Evolutionary conservation across 2,329 filamentous ascomycete genomes (phyloP).

Genomic region (Pseudogymnoascus sp.): DNA sequence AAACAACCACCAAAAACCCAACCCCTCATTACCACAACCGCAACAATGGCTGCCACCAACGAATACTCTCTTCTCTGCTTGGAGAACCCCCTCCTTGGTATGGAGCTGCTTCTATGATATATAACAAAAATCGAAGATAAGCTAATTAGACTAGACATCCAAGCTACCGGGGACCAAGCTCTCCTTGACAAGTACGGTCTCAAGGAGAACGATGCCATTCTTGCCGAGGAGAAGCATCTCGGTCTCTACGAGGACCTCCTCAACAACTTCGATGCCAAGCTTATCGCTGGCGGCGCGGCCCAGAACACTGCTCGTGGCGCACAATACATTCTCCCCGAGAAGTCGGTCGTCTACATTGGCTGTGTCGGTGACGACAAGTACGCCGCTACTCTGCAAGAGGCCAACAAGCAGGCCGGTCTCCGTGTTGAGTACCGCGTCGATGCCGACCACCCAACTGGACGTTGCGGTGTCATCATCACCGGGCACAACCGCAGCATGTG

Average conservation of each 20-base stretch:
- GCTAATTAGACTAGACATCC: conserved; percentile 59
- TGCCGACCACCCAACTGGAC: conserved; percentile 72
- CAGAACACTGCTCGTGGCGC: conserved; percentile 96
- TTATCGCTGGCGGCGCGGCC: conserved; percentile 91
- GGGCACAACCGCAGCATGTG: conserved; percentile 91
- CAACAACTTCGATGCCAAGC: conserved; percentile 82
- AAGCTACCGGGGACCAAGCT: conserved; percentile 71
- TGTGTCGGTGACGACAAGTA: conserved; percentile 95
- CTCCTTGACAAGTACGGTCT: conserved; percentile 88
- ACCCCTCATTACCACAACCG: conserved; percentile 7
- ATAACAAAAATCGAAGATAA: background rate
- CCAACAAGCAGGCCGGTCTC: conserved; percentile 79
- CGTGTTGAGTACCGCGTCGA: conserved; percentile 94
- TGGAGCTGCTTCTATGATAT: conserved; percentile 26
- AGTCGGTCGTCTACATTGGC: conserved; percentile 88
- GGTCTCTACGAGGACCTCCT: conserved; percentile 88
- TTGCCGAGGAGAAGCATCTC: conserved; percentile 85
- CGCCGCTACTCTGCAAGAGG: conserved; percentile 75
- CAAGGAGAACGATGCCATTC: conserved; percentile 95
- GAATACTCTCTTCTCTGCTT: conserved; percentile 85
- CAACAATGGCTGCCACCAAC: conserved; percentile 62
- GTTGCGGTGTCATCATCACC: conserved; percentile 93
- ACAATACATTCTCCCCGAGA: conserved; percentile 84
- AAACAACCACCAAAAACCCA: conserved; percentile 7
- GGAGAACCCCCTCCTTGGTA: conserved; percentile 95